phyloP scores from a whole-genome alignment of 2,329 filamentous ascomycete genomes.

The Xylariaceae sp. region DNA sequence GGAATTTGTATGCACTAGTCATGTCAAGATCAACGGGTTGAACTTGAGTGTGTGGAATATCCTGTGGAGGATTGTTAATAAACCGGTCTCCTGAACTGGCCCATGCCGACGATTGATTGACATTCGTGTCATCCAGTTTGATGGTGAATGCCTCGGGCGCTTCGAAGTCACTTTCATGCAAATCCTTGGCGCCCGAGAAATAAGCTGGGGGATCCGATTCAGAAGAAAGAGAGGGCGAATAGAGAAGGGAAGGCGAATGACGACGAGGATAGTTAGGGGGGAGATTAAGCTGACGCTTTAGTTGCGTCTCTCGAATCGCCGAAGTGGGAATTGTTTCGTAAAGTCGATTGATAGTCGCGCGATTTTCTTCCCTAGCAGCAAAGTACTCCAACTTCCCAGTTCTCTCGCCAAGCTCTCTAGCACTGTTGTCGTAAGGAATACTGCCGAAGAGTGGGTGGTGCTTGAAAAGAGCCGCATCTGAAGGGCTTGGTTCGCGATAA shows the following conservation, averaged over 20 bases:
- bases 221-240: slow-evolving; percentile 1
- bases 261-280: background rate
- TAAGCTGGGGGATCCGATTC: slow-evolving; percentile 1
- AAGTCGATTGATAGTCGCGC: slow-evolving; percentile 14
- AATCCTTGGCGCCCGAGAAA: background rate
- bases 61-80: slow-evolving; percentile 26
- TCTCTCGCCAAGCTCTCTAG: slow-evolving; percentile 32
- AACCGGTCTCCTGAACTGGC: slow-evolving; percentile 31
- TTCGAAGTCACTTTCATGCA: background rate
- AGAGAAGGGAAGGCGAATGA: background rate
- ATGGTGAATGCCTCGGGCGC: slow-evolving; percentile 6
- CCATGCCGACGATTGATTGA: slow-evolving; percentile 17
- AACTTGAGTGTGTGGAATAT: slow-evolving; percentile 9
- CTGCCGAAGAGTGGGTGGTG: slow-evolving; percentile 30
- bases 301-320: slow-evolving; percentile 19
- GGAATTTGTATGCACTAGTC: slow-evolving; percentile 31
- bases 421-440: slow-evolving; percentile 23
- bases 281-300: background rate
- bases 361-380: slow-evolving; percentile 37
- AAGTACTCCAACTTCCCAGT: slow-evolving; percentile 39
- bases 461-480: slow-evolving; percentile 31
- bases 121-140: slow-evolving; percentile 10
- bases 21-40: slow-evolving; percentile 29
- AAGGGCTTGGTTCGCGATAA: slow-evolving; percentile 27
- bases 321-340: slow-evolving; percentile 13